phyloP scores from a whole-genome alignment of 257 asterid species.

The Galeopsis tetrahit region DNA sequence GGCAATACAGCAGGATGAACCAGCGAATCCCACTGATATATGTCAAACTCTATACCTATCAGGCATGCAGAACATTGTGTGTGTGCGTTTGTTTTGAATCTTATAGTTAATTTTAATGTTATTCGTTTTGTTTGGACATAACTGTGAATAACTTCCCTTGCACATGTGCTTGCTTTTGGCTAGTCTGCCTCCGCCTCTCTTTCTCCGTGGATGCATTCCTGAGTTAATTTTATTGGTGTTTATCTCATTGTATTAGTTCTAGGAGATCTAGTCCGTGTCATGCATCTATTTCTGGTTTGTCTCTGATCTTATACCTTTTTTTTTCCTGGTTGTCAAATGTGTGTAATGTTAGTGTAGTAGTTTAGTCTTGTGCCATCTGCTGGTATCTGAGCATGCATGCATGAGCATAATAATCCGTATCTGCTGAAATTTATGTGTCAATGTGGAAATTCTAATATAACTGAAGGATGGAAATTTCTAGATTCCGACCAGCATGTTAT shows the following conservation, averaged over 20 bases:
- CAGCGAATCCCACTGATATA: constrained; percentile 89
- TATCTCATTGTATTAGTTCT: constrained; percentile 13
- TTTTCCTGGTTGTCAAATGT: constrained; percentile 6
- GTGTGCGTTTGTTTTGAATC: neutral
- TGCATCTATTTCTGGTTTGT: constrained; percentile 12
- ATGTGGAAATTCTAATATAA: neutral
- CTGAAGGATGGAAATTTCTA: neutral
- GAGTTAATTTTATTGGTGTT: neutral
- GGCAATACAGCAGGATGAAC: constrained; percentile 91
- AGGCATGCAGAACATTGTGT: constrained; percentile 49
- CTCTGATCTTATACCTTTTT: constrained; percentile 18
- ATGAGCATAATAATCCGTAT: neutral
- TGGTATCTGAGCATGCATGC: neutral
- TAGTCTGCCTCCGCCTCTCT: neutral
- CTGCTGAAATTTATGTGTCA: constrained; percentile 20
- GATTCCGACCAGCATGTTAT: neutral
- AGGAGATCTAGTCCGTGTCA: constrained; percentile 2
- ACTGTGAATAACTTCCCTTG: constrained; percentile 7
- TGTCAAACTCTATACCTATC: constrained; percentile 91
- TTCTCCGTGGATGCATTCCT: constrained; percentile 6
- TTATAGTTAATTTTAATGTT: neutral
- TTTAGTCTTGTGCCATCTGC: neutral
- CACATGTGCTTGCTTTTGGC: constrained; percentile 15
- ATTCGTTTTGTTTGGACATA: constrained; percentile 17
- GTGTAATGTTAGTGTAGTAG: constrained; percentile 4